A percentile compares a stretch with the other conserved stretches of the same genome.
Evolutionary conservation across 768 basidiomycete species (phyloP).

Genomic region (Termitomyces sp.): DNA sequence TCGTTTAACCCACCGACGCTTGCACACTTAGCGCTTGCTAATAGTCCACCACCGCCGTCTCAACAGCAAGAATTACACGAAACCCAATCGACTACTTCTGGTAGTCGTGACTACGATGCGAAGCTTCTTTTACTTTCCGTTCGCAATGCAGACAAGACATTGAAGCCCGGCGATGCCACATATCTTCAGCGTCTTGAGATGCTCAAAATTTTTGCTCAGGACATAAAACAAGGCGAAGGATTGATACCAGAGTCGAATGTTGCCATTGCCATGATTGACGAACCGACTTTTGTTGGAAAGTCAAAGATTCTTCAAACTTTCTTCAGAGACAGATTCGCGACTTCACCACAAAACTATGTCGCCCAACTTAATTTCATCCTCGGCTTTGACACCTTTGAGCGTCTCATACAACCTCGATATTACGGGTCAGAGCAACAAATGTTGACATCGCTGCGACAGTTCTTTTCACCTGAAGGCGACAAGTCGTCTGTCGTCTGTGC

Average conservation of each 20-base stretch:
- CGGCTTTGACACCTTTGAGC: conserved; percentile 81
- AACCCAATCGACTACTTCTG: not conserved
- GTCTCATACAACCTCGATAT: conserved; percentile 72
- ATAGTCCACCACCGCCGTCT: conserved; percentile 22
- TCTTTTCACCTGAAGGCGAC: conserved; percentile 52
- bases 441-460: conserved; percentile 44
- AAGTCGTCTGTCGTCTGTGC: conserved; percentile 57
- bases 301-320: conserved; percentile 50
- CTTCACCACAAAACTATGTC: conserved; percentile 11
- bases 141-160: conserved; percentile 79
- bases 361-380: conserved; percentile 64
- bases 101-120: conserved; percentile 51
- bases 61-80: not conserved
- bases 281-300: conserved; percentile 88
- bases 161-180: conserved; percentile 67
- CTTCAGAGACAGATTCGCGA: conserved; percentile 32
- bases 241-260: conserved; percentile 34
- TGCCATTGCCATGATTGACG: conserved; percentile 78
- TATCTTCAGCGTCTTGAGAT: conserved; percentile 79
- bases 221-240: conserved; percentile 23
- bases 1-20: conserved; percentile 91
- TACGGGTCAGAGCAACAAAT: conserved; percentile 57
- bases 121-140: conserved; percentile 77
- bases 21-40: conserved; percentile 77
- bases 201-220: conserved; percentile 67